These are phyloP conservation scores for Chrysosporium queenslandicum DNA, from an alignment of 2,329 filamentous ascomycete genomes.

Conservation along the genomic window DNA sequence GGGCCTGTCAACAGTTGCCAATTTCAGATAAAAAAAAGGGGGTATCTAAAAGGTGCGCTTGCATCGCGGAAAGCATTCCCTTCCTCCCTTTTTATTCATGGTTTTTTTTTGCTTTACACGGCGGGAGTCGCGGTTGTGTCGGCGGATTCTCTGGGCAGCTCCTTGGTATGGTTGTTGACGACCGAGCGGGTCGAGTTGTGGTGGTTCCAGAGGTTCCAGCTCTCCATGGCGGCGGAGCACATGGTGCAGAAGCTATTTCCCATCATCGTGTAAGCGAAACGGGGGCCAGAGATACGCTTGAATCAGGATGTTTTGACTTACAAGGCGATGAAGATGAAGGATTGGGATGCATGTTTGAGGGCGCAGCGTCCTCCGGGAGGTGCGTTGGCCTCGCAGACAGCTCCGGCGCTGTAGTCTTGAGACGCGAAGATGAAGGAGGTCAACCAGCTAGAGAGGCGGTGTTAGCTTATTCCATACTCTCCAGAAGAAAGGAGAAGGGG, in stretches of 20 bases:
- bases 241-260: constrained; percentile 34
- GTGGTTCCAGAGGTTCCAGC: constrained; percentile 29
- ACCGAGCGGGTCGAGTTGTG: constrained; percentile 16
- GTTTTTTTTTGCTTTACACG: background rate
- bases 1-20: no score
- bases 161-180: constrained; percentile 8
- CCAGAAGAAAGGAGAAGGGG: no score
- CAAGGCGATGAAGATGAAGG: constrained; percentile 40
- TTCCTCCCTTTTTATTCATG: no score
- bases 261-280: background rate
- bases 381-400: constrained; percentile 26
- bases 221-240: constrained; percentile 32
- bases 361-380: constrained; percentile 29
- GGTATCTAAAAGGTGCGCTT: no score
- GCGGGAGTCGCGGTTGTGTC: constrained; percentile 10
- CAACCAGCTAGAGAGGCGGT: constrained; percentile 39
- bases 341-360: constrained; percentile 34
- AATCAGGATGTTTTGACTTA: no score
- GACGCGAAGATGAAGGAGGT: constrained; percentile 41
- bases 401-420: constrained; percentile 33
- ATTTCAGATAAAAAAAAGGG: no score
- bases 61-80: no score
- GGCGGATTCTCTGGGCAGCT: constrained; percentile 12
- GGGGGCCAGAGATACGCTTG: no score
- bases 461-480: background rate